A percentile compares a stretch with the other conserved stretches of the same genome.
Conservation (phyloP, 2,329 filamentous ascomycete species). For the Neospermospora avenae region DNA sequence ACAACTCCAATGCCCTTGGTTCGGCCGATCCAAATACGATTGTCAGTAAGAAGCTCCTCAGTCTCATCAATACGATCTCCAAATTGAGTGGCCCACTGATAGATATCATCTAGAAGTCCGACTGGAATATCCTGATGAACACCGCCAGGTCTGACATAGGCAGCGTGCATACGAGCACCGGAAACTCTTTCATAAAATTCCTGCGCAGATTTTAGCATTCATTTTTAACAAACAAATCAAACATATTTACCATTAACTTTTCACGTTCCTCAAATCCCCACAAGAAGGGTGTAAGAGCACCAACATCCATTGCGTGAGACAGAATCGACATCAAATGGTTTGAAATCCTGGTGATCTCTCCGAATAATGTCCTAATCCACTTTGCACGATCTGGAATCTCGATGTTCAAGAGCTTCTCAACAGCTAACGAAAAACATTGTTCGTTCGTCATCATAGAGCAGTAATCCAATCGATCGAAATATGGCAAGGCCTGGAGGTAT, state of each 20-base stretch:
- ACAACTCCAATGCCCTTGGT: constrained; percentile 91
- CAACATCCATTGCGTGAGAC: constrained; percentile 98
- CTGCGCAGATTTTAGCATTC: constrained; percentile 46
- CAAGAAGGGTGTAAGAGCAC: constrained; percentile 94
- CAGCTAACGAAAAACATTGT: constrained; percentile 91
- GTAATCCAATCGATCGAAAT: constrained; percentile 98
- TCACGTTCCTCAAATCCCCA: constrained; percentile 99
- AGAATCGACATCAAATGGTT: constrained; percentile 98
- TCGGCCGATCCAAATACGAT: constrained; percentile 97
- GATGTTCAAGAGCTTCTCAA: constrained; percentile 96
- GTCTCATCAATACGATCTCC: constrained; percentile 98
- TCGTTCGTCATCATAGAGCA: constrained; percentile 99
- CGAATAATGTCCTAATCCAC: constrained; percentile 94
- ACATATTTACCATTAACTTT: constrained; percentile 82
- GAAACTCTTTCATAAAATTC: constrained; percentile 99
- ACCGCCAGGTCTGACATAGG: constrained; percentile 94
- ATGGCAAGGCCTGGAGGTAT: constrained; percentile 94
- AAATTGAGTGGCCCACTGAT: constrained; percentile 99
- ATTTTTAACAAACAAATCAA: constrained; percentile 16
- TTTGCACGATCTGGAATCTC: constrained; percentile 95
- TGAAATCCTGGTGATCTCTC: constrained; percentile 86
- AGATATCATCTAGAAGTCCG: constrained; percentile 95
- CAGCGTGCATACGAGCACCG: constrained; percentile 92
- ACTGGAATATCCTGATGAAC: constrained; percentile 93
- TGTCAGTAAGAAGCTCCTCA: constrained; percentile 97